Base-by-base conservation (phyloP, 192 early-diverging fungal species). In the Linderina pennispora region DNA sequence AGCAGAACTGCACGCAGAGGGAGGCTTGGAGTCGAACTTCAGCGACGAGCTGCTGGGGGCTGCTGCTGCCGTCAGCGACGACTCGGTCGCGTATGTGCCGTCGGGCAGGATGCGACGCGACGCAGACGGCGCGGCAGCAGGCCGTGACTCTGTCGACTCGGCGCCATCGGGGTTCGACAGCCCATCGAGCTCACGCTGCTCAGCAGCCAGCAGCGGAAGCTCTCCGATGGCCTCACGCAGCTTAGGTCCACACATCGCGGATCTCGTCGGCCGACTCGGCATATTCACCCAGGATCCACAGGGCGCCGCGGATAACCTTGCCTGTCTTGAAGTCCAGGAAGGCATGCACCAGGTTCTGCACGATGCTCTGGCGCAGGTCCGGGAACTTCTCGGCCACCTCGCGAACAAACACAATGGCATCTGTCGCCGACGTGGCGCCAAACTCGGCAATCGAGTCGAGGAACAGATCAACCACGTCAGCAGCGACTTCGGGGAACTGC, bases 221-320 rank as follows among this genome's bases (percentile, higher is more conserved):
- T 94, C 90, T 18, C 96, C 96, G 23, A 97, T 62, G 34, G 82
- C 80, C 32, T 80, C 59, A 43, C 90, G 84, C 41, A 99, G 86
- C 43, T 83, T 77, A n/a, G 50, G 80, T 78, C 82, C 92, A 83
- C 32, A 88, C 80, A 0, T 78, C 76, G 58, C 93, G 89, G 55
- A 99, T 95, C 53, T 85, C 81, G 46, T 77, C 69, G 8, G 58
- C 70, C n/a, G 77, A 75, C 48, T 82, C 64, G 36, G 88, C 87
- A 55, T 97, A 99, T 75, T 99, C 97, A 40, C 97, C 94, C 50
- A 99, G 77, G 56, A 98, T 96, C 97, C 97, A 99, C 36, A 99
- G 77, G 15, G 92, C 97, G 20, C 94, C 97, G 36, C 97, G 83
- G 62, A 94, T 84, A 3, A 97, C 92, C 60, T 92, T 82, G 43